Base-by-base conservation (phyloP, 2,329 filamentous ascomycete genomes). In the Verticillium klebahnii region DNA sequence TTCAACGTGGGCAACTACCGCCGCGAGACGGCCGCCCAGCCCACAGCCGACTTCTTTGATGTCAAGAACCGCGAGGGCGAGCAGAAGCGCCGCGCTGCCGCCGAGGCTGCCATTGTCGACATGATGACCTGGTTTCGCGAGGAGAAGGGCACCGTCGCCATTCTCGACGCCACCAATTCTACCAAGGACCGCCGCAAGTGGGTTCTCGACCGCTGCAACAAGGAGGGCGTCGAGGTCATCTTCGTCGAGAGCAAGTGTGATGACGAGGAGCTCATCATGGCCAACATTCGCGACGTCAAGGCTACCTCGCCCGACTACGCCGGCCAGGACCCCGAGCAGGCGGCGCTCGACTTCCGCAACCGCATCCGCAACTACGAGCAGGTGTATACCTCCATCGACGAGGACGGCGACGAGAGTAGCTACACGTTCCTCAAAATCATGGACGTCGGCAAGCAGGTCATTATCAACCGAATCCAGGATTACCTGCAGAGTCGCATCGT, bases 1-100 rank as follows among this genome's bases (percentile, higher is more conserved):
- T 99, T 99, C 86, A 99, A 99, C 69, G 95, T 99, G 67, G 95
- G 95, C 74, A 93, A 89, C 72, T 99, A 99, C 75, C 92, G 95
- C 68, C 92, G 95, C 67, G 88, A 89, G 70, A 90, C 91, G 68
- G 96, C 92, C 6, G 93, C 95, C 19, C 93, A 96, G 68, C 95
- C 95, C 17, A 88, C 89, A 2, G 95, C 95, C 68, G 92, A 93
- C 71, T 99, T 99, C 81, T 99, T 99, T 79, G 94, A 97, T 74
- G 93, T 86, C 59, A 86, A 87, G 71, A 99, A 99, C 74, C 80
- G 85, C 52, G 93, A 97, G 74, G 95, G 95, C 66, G 95, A 99
- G 78, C 89, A 91, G 60, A 89, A 93, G 77, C 89, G 95, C 59
- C 89, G 87, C 64, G 93, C 90, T 55, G 95, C 95, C 29, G 95